Evolutionary conservation across 169 alveolate species (phyloP), one percentile per base, ranked within the genome.

Genomic region (Cryptosporidium canis): DNA sequence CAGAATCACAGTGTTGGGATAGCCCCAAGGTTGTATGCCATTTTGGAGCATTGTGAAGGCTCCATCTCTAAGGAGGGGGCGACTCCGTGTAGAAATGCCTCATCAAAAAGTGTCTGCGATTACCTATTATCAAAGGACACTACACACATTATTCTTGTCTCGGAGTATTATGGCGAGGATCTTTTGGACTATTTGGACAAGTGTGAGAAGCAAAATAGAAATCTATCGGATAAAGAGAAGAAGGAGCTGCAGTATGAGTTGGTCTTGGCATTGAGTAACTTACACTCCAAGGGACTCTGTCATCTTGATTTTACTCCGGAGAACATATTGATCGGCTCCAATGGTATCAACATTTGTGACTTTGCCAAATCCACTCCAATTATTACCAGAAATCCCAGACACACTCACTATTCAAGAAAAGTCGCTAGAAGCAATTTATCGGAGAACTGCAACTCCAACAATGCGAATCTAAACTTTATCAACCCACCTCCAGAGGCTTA

Each of bases 241-340:
- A 91, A 92, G 48, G 90, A 83, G 43, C 85, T 93, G 14, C 92
- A 92, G 41, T 90, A 91, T 43, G 87, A 91, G 14, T 72, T 92
- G 37, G 90, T 66, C 44, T 66, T 83, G 71, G 83, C 90, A 21
- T 82, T 93, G 44, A 84, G 83, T 51, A 44, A 92, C 8, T 83
- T 93, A 43, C 96, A 93, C 58, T 66, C 90, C 35, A 93, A 93
- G n/a, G 96, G 96, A 12, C 39, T 93, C 6, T 85, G 94, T n/a
- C 96, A 93, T 67, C 91, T 93, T 12, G 96, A 93, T 66, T 55
- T 93, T 33, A 93, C 96, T 12, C 96, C 96, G 8, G 96, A 93
- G 63, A 93, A 93, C 85, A 92, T 93, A 31, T 91, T 93, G 39
- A 90, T 93, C 18, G 90, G 94, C 3, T 91, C 91, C 6, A 85